Evolutionary conservation across 2,329 filamentous ascomycete species (phyloP).

Genomic region (Septoria linicola): DNA sequence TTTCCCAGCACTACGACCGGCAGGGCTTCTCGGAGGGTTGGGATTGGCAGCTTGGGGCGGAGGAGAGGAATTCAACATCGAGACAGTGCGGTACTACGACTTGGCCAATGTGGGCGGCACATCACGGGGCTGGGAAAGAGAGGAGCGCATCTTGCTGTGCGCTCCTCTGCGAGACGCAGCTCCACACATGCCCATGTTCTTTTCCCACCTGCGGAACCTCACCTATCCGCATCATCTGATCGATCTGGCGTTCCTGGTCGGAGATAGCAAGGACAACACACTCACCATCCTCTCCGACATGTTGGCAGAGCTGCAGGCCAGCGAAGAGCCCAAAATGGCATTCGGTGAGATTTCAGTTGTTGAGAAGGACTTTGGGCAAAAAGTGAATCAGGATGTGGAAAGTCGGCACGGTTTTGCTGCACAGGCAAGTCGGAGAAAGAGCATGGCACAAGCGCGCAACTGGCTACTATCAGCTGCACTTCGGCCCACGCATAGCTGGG

Average conservation of each 20-base stretch:
- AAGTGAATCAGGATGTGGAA: constrained; percentile 96
- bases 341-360: constrained; percentile 98
- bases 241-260: constrained; percentile 93
- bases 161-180: constrained; percentile 92
- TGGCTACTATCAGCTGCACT: constrained; percentile 93
- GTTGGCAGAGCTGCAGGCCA: constrained; percentile 74
- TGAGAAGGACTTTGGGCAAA: constrained; percentile 98
- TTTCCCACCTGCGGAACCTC: constrained; percentile 92
- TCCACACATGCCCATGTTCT: constrained; percentile 94
- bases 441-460: constrained; percentile 97
- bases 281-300: constrained; percentile 71
- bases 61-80: constrained; percentile 72
- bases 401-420: constrained; percentile 96
- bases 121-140: constrained; percentile 89
- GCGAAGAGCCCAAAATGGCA: constrained; percentile 73
- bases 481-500: constrained; percentile 95
- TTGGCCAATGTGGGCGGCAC: constrained; percentile 88
- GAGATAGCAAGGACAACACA: constrained; percentile 93
- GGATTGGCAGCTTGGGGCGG: constrained; percentile 60
- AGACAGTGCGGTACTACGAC: constrained; percentile 97
- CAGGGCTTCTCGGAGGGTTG: constrained; percentile 55
- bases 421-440: constrained; percentile 86
- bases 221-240: constrained; percentile 97
- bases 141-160: constrained; percentile 91
- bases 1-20: constrained; percentile 70